Conservation (phyloP, 2,329 filamentous ascomycete genomes). For the Scedosporium aurantiacum region DNA sequence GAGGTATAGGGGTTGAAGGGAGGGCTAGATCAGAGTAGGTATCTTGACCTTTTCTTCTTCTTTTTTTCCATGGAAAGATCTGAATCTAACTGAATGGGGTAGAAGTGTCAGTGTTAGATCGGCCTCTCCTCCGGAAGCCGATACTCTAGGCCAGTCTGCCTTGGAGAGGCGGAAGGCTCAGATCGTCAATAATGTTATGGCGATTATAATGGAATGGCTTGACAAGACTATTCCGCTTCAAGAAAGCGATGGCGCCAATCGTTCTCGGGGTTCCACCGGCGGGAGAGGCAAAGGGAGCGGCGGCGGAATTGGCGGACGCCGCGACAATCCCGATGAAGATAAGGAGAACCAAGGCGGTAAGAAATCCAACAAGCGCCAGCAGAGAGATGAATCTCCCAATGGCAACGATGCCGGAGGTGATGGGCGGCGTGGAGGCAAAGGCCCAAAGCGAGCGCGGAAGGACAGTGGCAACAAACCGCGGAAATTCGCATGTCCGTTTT, state of each 20-base stretch:
- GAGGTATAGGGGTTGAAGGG: background rate
- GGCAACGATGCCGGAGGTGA: slow-evolving; percentile 19
- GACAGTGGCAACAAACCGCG: slow-evolving; percentile 15
- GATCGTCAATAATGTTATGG: slow-evolving; percentile 10
- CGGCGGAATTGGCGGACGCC: slow-evolving; percentile 6
- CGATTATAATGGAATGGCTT: slow-evolving; percentile 9
- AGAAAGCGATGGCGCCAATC: slow-evolving; percentile 6
- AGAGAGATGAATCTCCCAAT: slow-evolving; percentile 13
- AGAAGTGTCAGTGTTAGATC: too few species aligned
- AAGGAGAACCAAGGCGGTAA: slow-evolving; percentile 10
- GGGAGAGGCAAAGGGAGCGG: slow-evolving; percentile 12
- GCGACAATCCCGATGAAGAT: slow-evolving; percentile 13
- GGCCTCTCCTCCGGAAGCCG: background rate
- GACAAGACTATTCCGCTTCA: slow-evolving; percentile 10
- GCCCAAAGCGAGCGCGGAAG: slow-evolving; percentile 25
- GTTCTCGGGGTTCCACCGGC: slow-evolving; percentile 7
- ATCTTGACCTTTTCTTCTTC: background rate
- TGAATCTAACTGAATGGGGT: background rate
- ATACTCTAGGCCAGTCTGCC: background rate
- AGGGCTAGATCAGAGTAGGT: background rate
- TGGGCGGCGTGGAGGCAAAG: slow-evolving; percentile 14
- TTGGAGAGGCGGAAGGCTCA: slow-evolving; percentile 8
- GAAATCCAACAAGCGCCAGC: slow-evolving; percentile 2
- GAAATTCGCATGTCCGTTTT: slow-evolving; percentile 25
- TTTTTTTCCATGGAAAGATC: too few species aligned